These are phyloP conservation scores for Lactarius quietus DNA, from an alignment of 768 basidiomycete species.

Conservation along the genomic window DNA sequence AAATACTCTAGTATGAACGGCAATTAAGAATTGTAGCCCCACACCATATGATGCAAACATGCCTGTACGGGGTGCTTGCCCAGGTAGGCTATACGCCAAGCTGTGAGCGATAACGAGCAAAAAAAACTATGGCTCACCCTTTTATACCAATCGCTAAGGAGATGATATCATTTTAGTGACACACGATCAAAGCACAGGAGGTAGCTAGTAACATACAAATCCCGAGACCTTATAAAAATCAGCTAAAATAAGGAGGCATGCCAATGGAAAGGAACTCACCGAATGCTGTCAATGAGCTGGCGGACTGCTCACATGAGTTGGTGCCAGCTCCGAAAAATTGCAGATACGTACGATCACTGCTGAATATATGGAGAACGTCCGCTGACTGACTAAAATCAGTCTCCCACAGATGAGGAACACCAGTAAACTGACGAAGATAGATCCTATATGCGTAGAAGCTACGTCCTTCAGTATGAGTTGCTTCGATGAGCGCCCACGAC, in stretches of 20 bases:
- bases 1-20: neutral
- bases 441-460: neutral
- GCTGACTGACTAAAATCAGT: too few species aligned
- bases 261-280: too few species aligned
- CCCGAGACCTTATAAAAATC: too few species aligned
- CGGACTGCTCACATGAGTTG: too few species aligned
- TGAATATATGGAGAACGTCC: too few species aligned
- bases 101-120: neutral
- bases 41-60: neutral
- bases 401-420: neutral
- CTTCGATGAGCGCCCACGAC: neutral
- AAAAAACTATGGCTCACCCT: neutral
- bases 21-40: neutral
- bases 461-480: too few species aligned
- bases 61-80: neutral
- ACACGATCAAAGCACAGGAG: neutral
- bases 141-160: neutral
- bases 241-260: too few species aligned
- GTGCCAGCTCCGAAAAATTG: too few species aligned
- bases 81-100: neutral
- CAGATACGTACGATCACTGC: too few species aligned
- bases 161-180: neutral
- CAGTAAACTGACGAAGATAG: neutral
- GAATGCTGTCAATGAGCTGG: too few species aligned
- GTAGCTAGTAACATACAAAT: neutral